phyloP scores from a whole-genome alignment of 2,329 filamentous ascomycete species.

The Fusarium brevicatenulatum region DNA sequence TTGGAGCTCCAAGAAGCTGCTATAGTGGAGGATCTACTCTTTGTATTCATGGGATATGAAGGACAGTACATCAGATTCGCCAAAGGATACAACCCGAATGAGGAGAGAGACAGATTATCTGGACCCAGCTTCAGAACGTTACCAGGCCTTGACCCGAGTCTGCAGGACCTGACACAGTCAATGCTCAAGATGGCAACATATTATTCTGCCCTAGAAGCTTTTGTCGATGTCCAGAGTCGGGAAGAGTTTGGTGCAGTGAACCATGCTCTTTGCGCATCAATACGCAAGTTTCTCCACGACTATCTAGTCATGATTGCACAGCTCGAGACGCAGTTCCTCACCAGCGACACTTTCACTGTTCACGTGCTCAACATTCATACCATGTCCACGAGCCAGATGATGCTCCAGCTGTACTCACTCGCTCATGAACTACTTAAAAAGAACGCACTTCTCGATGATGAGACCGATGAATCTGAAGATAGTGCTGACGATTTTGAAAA shows the following conservation, averaged over 20 bases:
- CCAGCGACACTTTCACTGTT: constrained; percentile 87
- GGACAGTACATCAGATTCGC: constrained; percentile 95
- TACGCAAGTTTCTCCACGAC: constrained; percentile 90
- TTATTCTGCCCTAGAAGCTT: constrained; percentile 89
- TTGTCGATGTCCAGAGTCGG: constrained; percentile 92
- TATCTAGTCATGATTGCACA: constrained; percentile 94
- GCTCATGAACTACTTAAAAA: constrained; percentile 88
- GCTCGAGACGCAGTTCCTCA: constrained; percentile 91
- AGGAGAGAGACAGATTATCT: constrained; percentile 86
- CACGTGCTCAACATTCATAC: constrained; percentile 94
- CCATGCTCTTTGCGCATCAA: constrained; percentile 94
- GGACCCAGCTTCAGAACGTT: constrained; percentile 85
- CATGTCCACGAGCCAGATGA: constrained; percentile 88
- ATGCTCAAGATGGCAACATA: constrained; percentile 96
- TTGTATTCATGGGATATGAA: constrained; percentile 98
- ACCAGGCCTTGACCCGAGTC: constrained; percentile 86
- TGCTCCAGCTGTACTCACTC: constrained; percentile 88
- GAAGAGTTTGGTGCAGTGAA: constrained; percentile 95
- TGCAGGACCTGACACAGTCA: constrained; percentile 85
- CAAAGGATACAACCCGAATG: constrained; percentile 81
- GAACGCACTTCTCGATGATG: constrained; percentile 87
- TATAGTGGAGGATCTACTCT: constrained; percentile 89
- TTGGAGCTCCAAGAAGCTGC: constrained; percentile 86
- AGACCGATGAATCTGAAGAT: constrained; percentile 76
- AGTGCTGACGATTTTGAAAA: constrained; percentile 89